A percentile compares a stretch with the other conserved stretches of the same genome.
phyloP scores from a whole-genome alignment of 805 yeast genomes.

The Suhomyces sp. region DNA sequence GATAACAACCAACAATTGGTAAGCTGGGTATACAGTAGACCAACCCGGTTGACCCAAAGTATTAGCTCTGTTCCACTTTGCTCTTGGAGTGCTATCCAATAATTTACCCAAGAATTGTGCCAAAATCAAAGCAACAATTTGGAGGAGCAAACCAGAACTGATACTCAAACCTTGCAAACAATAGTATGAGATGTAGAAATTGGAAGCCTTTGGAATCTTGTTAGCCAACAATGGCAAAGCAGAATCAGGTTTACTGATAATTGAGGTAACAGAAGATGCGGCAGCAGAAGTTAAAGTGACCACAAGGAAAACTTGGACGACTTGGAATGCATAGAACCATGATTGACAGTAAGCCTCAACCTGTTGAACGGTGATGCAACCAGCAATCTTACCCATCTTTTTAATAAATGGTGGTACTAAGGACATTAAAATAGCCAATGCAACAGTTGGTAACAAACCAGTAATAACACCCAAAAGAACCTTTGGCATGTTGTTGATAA shows the following conservation, averaged over 20 bases:
- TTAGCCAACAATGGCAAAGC: constrained; percentile 21
- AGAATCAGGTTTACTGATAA: constrained; percentile 12
- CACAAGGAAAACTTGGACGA: constrained; percentile 28
- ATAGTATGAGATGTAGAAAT: constrained; percentile 26
- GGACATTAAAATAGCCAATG: constrained; percentile 28
- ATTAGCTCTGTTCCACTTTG: constrained; percentile 79
- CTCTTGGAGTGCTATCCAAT: constrained; percentile 86
- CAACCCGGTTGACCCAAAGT: constrained; percentile 66
- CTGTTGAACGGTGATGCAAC: constrained; percentile 24
- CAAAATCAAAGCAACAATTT: constrained; percentile 56
- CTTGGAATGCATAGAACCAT: constrained; percentile 29
- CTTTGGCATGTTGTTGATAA: constrained; percentile 25
- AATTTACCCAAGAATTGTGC: constrained; percentile 68
- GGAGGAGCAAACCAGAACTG: constrained; percentile 23
- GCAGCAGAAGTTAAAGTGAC: constrained; percentile 27
- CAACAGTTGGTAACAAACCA: constrained; percentile 27
- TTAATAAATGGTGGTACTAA: constrained; percentile 29
- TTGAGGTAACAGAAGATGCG: constrained; percentile 27
- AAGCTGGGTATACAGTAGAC: constrained; percentile 81
- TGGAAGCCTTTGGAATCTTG: constrained; percentile 26
- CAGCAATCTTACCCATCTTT: constrained; percentile 26
- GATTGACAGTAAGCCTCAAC: constrained; percentile 27
- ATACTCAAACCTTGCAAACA: constrained; percentile 27
- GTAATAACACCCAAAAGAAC: constrained; percentile 26
- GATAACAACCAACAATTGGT: constrained; percentile 73